Evolutionary conservation across 2,329 filamentous ascomycete genomes (phyloP), one percentile per base, ranked within the genome.

Genomic region (Trichoderma sp.): DNA sequence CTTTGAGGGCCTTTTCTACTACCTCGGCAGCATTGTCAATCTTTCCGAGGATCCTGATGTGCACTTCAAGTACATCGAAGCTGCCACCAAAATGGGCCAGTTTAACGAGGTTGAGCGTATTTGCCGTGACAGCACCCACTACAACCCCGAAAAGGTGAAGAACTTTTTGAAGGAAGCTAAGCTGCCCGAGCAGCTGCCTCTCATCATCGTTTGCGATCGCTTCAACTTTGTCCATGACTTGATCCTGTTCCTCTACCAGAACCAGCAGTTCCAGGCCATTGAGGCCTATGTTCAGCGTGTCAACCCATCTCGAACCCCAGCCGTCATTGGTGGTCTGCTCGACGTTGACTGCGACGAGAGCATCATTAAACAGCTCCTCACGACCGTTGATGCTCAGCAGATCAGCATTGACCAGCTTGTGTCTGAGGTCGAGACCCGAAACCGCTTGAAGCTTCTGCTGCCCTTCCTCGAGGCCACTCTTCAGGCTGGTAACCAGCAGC

Each of bases 51-150:
- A 98, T 75, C 87, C 91, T 26, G 96, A 99, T 78, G 96, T 99
- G 34, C 92, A 96, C 78, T 99, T 97, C 89, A 99, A 99, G 86
- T 99, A 99, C 81, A 97, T 99, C 70, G 95, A 99, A 82, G 94
- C 96, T 68, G 96, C 96, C 37, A 97, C 94, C 28, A 92, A 90
- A 77, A 96, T 97, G 88, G 90, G 91, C 34, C 95, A 99, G 81
- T 89, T 97, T 77, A 94, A 93, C 73, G 96, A 99, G 78, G 96
- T 99, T 24, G 95, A 99, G 85, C 92, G 96, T 66, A 95, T 99
- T 76, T 98, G 95, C 83, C 90, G 96, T 71, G 96, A 99, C 80
- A 96, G 91, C 85, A 94, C 91, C 79, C 86, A 87, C 77, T 95
- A 94, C 82, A 95, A 97, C 79, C 87, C 94, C 0, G 94, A 97